Conservation (phyloP, 1,139 yeast genomes). For the Yamadazyma sp. region DNA sequence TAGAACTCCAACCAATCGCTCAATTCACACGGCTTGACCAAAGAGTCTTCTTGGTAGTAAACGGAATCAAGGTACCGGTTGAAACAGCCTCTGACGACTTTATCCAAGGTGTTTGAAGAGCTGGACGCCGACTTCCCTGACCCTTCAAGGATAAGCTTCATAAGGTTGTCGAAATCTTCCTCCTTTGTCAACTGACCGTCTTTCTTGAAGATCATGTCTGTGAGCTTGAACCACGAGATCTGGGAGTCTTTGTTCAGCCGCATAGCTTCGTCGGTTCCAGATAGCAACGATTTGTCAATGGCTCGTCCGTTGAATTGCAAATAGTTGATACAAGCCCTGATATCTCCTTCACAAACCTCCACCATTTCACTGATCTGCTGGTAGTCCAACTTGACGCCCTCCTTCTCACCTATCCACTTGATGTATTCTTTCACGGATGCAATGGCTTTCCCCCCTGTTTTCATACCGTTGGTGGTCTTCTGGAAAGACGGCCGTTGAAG, state of each 20-base stretch:
- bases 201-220: conserved; percentile 54
- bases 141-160: conserved; percentile 34
- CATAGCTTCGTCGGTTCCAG: conserved; percentile 1
- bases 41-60: conserved; percentile 62
- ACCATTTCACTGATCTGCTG: conserved; percentile 53
- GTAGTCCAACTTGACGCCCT: conserved; percentile 32
- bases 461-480: conserved; percentile 35
- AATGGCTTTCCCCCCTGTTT: conserved; percentile 36
- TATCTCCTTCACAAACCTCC: conserved; percentile 75
- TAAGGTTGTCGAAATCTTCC: conserved; percentile 46
- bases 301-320: conserved; percentile 63
- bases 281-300: conserved; percentile 11
- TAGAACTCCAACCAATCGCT: conserved; percentile 80
- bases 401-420: conserved; percentile 31
- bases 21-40: conserved; percentile 59
- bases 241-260: conserved; percentile 49
- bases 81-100: conserved; percentile 72
- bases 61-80: conserved; percentile 54
- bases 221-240: conserved; percentile 59
- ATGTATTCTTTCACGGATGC: conserved; percentile 43
- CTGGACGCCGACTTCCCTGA: conserved; percentile 45
- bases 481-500: conserved; percentile 60
- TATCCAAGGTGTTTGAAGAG: conserved; percentile 53
- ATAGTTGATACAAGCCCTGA: conserved; percentile 81
- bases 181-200: conserved; percentile 47